These are phyloP conservation scores for Coelastrella sp. DNA, from an alignment of 139 green algal species.

Conservation along the genomic window DNA sequence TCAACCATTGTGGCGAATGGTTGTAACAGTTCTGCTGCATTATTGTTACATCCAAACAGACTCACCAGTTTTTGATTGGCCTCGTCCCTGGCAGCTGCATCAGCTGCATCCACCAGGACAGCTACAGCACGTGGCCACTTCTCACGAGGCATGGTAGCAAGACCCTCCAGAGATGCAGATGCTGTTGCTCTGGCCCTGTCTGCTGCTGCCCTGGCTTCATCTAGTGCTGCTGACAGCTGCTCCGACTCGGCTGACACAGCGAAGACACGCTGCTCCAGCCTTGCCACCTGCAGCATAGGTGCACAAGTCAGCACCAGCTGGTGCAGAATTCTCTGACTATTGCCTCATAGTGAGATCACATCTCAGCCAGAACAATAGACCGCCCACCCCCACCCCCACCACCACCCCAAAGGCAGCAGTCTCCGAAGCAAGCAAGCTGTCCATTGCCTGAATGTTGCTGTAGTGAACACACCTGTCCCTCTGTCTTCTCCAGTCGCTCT, in stretches of 20 bases:
- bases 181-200: not conserved
- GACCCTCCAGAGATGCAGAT: slow-evolving; percentile 30
- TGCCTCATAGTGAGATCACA: too few relatives aligned
- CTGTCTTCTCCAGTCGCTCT: slow-evolving; percentile 29
- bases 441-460: not conserved
- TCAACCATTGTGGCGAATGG: too few relatives aligned
- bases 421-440: not conserved
- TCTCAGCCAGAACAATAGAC: not conserved
- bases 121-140: slow-evolving; percentile 47
- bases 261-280: slow-evolving; percentile 34
- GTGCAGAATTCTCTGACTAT: too few relatives aligned
- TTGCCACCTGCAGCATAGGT: slow-evolving; percentile 21
- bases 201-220: slow-evolving; percentile 24
- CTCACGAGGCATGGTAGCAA: slow-evolving; percentile 42
- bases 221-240: not conserved
- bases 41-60: not conserved
- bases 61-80: not conserved
- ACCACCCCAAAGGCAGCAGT: not conserved
- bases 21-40: too few relatives aligned
- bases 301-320: not conserved
- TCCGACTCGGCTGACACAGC: slow-evolving; percentile 30
- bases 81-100: slow-evolving; percentile 7
- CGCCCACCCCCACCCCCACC: too few relatives aligned
- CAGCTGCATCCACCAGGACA: slow-evolving; percentile 41
- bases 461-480: slow-evolving; percentile 26